phyloP scores from a whole-genome alignment of 257 asterid species.

The Verbascum thapsus region DNA sequence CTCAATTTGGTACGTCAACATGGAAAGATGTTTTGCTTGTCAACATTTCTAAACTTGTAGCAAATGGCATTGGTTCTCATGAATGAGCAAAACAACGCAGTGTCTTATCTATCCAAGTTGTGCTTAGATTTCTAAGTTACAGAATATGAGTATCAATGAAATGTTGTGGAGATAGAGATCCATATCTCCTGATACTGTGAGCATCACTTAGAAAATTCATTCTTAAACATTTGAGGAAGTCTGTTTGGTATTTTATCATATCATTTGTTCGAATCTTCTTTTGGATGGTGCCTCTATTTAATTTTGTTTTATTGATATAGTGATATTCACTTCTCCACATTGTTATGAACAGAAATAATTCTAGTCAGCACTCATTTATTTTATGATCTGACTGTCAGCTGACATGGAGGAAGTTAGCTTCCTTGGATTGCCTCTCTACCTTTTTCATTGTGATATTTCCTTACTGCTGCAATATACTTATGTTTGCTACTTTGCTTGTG shows the following conservation, averaged over 20 bases:
- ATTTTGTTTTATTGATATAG: not conserved
- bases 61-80: not conserved
- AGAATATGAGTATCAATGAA: not conserved
- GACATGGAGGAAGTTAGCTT: slow-evolving; percentile 11
- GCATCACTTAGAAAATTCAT: not conserved
- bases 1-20: not conserved
- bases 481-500: slow-evolving; percentile 9
- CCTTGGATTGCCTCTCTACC: slow-evolving; percentile 12
- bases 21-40: slow-evolving; percentile 3
- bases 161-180: not conserved
- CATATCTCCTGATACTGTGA: not conserved
- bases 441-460: not conserved
- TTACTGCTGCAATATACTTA: not conserved
- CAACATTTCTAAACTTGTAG: too few species aligned
- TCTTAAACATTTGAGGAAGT: not conserved
- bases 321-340: not conserved
- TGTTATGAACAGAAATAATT: slow-evolving; percentile 4
- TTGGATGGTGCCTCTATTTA: not conserved
- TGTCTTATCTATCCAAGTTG: not conserved
- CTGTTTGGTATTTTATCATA: slow-evolving; percentile 3
- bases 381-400: slow-evolving; percentile 3
- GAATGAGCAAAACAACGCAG: not conserved
- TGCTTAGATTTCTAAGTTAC: not conserved
- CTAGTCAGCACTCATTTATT: not conserved
- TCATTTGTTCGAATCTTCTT: not conserved